These are phyloP conservation scores for Gracilariopsis chorda DNA, from an alignment of 23 red algal genomes.

Conservation along the genomic window DNA sequence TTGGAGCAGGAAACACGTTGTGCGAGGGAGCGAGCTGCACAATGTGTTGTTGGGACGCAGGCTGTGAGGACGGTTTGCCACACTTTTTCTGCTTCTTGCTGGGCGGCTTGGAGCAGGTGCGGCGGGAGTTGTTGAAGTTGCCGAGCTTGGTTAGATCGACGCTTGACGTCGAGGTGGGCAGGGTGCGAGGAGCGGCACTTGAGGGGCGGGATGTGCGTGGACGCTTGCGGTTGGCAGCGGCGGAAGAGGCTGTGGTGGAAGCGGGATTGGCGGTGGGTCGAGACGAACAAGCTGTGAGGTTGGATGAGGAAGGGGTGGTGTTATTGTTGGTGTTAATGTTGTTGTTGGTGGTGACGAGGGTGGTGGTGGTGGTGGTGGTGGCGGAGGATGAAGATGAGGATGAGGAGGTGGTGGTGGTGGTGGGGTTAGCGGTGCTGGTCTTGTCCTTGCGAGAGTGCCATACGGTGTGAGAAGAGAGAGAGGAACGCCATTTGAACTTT, in stretches of 20 bases:
- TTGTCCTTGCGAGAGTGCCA: slow-evolving; percentile 73
- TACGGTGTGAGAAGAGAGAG: slow-evolving; percentile 52
- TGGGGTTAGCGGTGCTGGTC: not conserved
- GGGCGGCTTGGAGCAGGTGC: not conserved
- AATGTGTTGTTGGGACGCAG: not conserved
- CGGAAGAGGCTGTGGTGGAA: not conserved
- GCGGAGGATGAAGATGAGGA: not conserved
- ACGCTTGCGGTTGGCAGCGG: not conserved
- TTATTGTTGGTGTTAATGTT: not conserved
- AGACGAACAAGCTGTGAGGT: not conserved
- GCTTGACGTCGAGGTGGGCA: not conserved
- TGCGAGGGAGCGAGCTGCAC: not conserved
- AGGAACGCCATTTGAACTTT: slow-evolving; percentile 73
- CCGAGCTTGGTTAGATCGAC: slow-evolving; percentile 9
- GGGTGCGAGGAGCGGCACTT: not conserved
- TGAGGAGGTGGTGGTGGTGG: too few relatives aligned
- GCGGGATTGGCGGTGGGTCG: not conserved
- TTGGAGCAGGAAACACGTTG: not conserved
- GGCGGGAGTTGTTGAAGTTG: not conserved
- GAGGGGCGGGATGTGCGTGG: not conserved
- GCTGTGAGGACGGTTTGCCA: not conserved
- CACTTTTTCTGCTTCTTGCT: not conserved
- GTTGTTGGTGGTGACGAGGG: not conserved
- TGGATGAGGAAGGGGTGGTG: not conserved
- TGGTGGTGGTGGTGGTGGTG: not conserved